These are phyloP conservation scores for Saccharum officinarum DNA, from an alignment of 176 grass and related monocot species.

Conservation along the genomic window DNA sequence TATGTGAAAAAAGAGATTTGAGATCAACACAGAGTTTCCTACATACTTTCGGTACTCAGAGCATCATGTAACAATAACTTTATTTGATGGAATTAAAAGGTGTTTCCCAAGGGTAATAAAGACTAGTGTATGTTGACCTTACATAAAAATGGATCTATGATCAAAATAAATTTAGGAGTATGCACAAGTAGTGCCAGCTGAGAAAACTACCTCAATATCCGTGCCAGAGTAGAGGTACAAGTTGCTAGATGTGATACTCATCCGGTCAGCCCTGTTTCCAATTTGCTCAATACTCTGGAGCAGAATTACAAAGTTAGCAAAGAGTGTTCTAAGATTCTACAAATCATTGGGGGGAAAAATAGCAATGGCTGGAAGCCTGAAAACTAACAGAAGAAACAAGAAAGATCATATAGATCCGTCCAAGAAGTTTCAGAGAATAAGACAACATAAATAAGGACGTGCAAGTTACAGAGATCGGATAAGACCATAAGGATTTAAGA, in stretches of 20 bases:
- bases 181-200: not conserved
- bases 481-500: not conserved
- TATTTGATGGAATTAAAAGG: conserved; percentile 9
- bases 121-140: not conserved
- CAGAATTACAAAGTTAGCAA: conserved; percentile 33
- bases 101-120: conserved; percentile 10
- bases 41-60: conserved; percentile 5
- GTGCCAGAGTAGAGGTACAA: conserved; percentile 92
- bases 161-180: not conserved
- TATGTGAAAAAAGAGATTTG: not conserved
- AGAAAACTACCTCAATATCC: conserved; percentile 78
- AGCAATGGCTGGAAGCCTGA: too few relatives aligned
- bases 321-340: conserved; percentile 11
- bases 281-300: conserved; percentile 95
- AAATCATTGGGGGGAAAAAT: not conserved
- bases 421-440: not conserved
- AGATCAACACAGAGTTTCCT: not conserved
- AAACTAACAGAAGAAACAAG: not conserved
- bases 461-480: conserved; percentile 6
- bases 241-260: conserved; percentile 74
- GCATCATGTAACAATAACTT: not conserved
- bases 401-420: not conserved
- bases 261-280: conserved; percentile 80
- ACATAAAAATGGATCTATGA: conserved; percentile 6
- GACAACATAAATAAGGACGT: conserved; percentile 4